These are phyloP conservation scores for Flaveria brownii DNA, from an alignment of 129 eudicot species.

Conservation along the genomic window DNA sequence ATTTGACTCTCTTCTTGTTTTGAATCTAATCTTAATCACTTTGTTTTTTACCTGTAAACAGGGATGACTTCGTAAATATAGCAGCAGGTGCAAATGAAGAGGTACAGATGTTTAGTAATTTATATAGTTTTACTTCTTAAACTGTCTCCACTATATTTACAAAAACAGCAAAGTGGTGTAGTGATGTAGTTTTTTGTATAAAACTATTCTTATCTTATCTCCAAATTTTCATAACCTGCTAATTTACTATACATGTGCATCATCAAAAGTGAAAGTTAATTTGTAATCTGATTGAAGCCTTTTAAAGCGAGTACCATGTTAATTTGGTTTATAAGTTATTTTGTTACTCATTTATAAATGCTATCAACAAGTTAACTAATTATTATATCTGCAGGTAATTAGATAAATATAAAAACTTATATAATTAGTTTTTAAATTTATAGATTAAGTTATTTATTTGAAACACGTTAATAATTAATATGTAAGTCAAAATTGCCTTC, in stretches of 20 bases:
- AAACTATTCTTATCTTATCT: neutral
- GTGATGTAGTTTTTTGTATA: neutral
- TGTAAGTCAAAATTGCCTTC: neutral
- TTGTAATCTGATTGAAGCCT: neutral
- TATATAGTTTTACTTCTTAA: conserved; percentile 12
- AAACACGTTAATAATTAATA: neutral
- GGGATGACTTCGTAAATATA: conserved; percentile 70
- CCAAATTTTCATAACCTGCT: neutral
- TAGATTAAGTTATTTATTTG: neutral
- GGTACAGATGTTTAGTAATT: conserved; percentile 38
- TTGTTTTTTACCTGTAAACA: conserved; percentile 7
- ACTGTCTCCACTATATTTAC: neutral
- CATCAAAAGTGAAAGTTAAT: neutral
- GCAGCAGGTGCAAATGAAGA: conserved; percentile 96
- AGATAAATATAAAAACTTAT: neutral
- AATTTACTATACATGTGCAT: neutral
- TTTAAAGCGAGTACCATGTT: neutral
- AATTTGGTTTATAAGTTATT: neutral
- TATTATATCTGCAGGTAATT: neutral
- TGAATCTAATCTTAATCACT: neutral
- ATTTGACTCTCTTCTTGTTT: neutral
- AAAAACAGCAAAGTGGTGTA: neutral
- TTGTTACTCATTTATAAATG: neutral
- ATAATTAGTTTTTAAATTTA: neutral
- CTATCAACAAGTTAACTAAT: neutral